Evolutionary conservation across 73 alveolate genomes (phyloP).

Genomic region (Symbiodinium pilosum): DNA sequence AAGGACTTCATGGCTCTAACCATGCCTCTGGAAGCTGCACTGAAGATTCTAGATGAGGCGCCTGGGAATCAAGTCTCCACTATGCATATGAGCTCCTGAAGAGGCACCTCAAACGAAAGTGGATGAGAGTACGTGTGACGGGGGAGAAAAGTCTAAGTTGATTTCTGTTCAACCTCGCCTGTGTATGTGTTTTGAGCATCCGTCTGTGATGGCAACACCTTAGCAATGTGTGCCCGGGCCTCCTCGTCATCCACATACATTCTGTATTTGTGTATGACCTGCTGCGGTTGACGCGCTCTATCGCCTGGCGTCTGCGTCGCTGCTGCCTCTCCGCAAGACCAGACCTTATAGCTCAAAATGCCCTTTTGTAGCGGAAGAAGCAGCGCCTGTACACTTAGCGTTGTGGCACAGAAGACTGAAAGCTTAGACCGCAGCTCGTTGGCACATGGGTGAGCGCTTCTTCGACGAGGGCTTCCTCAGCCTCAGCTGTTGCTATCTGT

Average conservation of each 20-base stretch:
- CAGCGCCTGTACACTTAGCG: neutral
- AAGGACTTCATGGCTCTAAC: neutral
- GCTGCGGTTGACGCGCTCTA: neutral
- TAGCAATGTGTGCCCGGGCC: neutral
- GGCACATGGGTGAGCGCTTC: neutral
- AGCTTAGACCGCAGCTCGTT: neutral
- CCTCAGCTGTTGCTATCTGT: conserved; percentile 5
- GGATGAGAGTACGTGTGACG: neutral
- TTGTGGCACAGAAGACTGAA: neutral
- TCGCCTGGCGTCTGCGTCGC: conserved; percentile 7
- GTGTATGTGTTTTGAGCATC: neutral
- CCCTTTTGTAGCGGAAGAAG: neutral
- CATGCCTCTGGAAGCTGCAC: neutral
- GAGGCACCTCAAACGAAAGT: neutral
- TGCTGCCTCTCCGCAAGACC: neutral
- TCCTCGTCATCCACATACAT: conserved; percentile 15
- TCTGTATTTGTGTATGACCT: neutral
- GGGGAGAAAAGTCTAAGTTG: neutral
- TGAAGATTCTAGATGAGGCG: neutral
- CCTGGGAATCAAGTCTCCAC: neutral
- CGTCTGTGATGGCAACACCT: conserved; percentile 2
- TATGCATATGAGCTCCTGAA: neutral
- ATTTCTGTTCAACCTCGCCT: neutral
- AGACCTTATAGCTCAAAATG: neutral
- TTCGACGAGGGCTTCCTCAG: neutral